These are phyloP conservation scores for Melanogaster broomeanus DNA, from an alignment of 768 basidiomycete genomes.

Conservation along the genomic window DNA sequence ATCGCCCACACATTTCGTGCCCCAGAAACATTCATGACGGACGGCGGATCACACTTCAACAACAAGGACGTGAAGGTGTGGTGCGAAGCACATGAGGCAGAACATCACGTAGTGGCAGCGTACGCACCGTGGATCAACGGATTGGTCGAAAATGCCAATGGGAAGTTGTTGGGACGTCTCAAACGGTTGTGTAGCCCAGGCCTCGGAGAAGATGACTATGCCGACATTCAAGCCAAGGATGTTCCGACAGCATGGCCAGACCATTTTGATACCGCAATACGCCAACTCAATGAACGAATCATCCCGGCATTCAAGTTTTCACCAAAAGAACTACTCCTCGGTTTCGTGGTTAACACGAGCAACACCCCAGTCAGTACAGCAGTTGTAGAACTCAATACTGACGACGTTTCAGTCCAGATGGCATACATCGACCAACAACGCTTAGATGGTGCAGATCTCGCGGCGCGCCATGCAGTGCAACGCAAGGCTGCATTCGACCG, in stretches of 20 bases:
- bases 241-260: slow-evolving; percentile 34
- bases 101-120: slow-evolving; percentile 23
- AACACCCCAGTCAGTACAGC: background rate
- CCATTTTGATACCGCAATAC: slow-evolving; percentile 31
- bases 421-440: slow-evolving; percentile 32
- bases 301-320: slow-evolving; percentile 7
- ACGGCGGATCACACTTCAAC: slow-evolving; percentile 40
- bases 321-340: slow-evolving; percentile 6
- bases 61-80: slow-evolving; percentile 29
- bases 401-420: slow-evolving; percentile 16
- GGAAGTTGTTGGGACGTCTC: slow-evolving; percentile 27
- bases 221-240: slow-evolving; percentile 9
- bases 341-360: slow-evolving; percentile 4
- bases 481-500: slow-evolving; percentile 31
- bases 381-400: background rate
- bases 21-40: slow-evolving; percentile 38
- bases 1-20: slow-evolving; percentile 25
- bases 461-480: slow-evolving; percentile 17
- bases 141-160: slow-evolving; percentile 36
- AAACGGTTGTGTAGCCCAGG: slow-evolving; percentile 35
- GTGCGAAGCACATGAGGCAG: slow-evolving; percentile 24
- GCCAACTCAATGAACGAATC: slow-evolving; percentile 26
- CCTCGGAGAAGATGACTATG: slow-evolving; percentile 26
- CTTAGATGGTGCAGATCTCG: slow-evolving; percentile 27
- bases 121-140: slow-evolving; percentile 47